These are phyloP conservation scores for Setomelanomma holmii DNA, from an alignment of 2,329 filamentous ascomycete genomes.

Conservation along the genomic window DNA sequence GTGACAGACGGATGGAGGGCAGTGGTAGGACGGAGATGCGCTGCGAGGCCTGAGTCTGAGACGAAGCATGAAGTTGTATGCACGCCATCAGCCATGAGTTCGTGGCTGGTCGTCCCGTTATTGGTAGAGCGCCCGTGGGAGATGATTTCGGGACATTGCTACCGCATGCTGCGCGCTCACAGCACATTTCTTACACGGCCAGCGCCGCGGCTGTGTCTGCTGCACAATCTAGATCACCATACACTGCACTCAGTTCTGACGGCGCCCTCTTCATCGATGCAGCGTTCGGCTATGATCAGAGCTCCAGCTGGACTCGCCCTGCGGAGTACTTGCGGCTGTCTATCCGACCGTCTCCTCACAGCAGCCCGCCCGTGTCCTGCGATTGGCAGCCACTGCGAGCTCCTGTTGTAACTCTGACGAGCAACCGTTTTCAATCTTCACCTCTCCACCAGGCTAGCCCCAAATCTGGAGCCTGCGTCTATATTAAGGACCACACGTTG, in stretches of 20 bases:
- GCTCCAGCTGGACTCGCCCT: background rate
- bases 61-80: background rate
- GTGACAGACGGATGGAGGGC: background rate
- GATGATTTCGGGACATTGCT: background rate
- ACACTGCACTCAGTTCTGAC: background rate
- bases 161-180: background rate
- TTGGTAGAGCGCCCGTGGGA: background rate
- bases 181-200: background rate
- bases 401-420: background rate
- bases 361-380: conserved; percentile 1
- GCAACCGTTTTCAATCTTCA: background rate
- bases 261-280: background rate
- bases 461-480: conserved; percentile 6
- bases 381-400: background rate
- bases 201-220: background rate
- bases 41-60: too few species aligned
- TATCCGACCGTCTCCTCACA: background rate
- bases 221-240: background rate
- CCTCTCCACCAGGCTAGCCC: background rate
- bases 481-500: conserved; percentile 25
- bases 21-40: background rate
- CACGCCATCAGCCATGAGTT: background rate
- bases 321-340: background rate
- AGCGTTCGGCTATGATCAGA: background rate
- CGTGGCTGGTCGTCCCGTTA: background rate